phyloP scores from a whole-genome alignment of 31 red algal species.

The Porphyra umbilicalis region DNA sequence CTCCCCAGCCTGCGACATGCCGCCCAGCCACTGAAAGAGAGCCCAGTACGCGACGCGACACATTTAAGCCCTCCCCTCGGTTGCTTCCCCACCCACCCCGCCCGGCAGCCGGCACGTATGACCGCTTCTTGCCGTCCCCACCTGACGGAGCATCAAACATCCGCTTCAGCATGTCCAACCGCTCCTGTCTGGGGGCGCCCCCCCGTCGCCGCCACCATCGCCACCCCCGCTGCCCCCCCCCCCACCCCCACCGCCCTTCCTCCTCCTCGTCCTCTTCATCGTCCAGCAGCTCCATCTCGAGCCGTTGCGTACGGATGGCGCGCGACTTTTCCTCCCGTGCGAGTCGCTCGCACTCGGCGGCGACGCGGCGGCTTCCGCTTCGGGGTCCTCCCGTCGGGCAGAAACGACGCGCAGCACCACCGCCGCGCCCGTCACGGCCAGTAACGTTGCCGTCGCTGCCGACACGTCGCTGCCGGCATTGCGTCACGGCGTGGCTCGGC shows the following conservation, averaged over 20 bases:
- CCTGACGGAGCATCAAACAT: not conserved
- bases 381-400: not conserved
- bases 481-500: not conserved
- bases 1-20: too few species aligned
- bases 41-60: too few species aligned
- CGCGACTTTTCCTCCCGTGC: not conserved
- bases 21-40: too few species aligned
- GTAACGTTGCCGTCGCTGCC: not conserved
- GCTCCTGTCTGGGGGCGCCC: not conserved
- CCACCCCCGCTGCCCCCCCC: not conserved
- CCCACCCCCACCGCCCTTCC: not conserved
- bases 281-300: not conserved
- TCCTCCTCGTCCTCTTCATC: not conserved
- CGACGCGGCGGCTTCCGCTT: not conserved
- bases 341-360: not conserved
- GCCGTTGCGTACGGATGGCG: not conserved
- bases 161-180: not conserved
- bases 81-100: too few species aligned
- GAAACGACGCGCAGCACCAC: not conserved
- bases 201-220: not conserved
- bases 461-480: not conserved
- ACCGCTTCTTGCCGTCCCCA: too few species aligned
- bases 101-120: too few species aligned
- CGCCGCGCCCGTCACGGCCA: not conserved
- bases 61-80: too few species aligned